A percentile compares a stretch with the other conserved stretches of the same genome.
phyloP scores from a whole-genome alignment of 2,329 filamentous ascomycete species.

The Fusarium odoratissimum region DNA sequence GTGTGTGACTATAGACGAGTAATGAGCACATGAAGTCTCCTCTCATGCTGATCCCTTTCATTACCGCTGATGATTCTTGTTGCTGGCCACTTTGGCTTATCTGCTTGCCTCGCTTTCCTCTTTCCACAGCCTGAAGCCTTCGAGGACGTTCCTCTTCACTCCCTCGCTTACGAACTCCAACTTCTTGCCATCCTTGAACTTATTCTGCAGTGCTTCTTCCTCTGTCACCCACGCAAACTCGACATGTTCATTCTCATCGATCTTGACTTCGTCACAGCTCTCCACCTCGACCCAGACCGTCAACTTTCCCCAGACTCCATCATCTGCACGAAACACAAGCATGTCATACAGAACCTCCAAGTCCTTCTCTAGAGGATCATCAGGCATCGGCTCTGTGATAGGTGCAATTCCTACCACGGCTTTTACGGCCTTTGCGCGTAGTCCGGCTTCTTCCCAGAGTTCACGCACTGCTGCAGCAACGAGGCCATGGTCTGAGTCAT shows the following conservation, averaged over 20 bases:
- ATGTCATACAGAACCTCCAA: conserved; percentile 40
- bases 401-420: conserved; percentile 31
- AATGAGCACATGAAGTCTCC: conserved; percentile 35
- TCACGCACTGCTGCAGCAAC: conserved; percentile 54
- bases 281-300: conserved; percentile 47
- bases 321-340: conserved; percentile 41
- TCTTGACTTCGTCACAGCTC: conserved; percentile 40
- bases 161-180: conserved; percentile 50
- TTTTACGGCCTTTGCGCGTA: conserved; percentile 47
- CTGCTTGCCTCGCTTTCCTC: conserved; percentile 12
- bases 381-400: neutral
- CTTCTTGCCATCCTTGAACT: conserved; percentile 41
- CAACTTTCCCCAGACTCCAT: conserved; percentile 47
- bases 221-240: conserved; percentile 54
- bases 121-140: conserved; percentile 48
- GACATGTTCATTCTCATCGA: conserved; percentile 53
- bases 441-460: conserved; percentile 59
- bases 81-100: neutral
- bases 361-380: conserved; percentile 33
- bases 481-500: conserved; percentile 33
- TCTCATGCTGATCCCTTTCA: conserved; percentile 1
- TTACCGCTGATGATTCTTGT: neutral
- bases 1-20: conserved; percentile 37
- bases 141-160: conserved; percentile 47
- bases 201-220: conserved; percentile 47